These are phyloP conservation scores for Podochytrium sp. DNA, from an alignment of 192 early-diverging fungal genomes.

Conservation along the genomic window DNA sequence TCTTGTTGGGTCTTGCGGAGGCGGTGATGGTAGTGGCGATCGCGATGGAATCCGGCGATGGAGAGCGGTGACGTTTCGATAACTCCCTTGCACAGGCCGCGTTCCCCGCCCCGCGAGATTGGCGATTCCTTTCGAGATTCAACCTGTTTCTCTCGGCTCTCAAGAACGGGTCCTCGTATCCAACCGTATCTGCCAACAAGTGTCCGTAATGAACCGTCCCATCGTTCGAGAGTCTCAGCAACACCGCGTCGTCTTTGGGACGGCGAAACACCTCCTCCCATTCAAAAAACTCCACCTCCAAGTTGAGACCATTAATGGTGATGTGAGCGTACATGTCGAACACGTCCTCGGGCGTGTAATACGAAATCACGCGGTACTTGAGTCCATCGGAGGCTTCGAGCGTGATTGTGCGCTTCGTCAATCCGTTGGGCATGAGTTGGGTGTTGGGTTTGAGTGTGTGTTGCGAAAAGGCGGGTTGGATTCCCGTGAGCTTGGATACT, in stretches of 20 bases:
- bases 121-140: background rate
- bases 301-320: background rate
- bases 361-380: slow-evolving; percentile 1
- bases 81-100: too few relatives aligned
- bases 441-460: slow-evolving; percentile 8
- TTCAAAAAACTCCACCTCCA: background rate
- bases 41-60: too few relatives aligned
- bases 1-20: too few relatives aligned
- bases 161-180: background rate
- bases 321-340: background rate
- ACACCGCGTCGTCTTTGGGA: background rate
- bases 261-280: background rate
- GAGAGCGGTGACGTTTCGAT: too few relatives aligned
- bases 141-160: background rate
- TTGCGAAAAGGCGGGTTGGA: slow-evolving; percentile 7
- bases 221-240: background rate
- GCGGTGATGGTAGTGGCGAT: too few relatives aligned
- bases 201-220: background rate
- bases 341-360: background rate
- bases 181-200: background rate
- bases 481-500: background rate
- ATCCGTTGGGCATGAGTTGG: slow-evolving; percentile 1
- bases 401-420: slow-evolving; percentile 26
- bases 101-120: too few relatives aligned
- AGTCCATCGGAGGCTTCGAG: background rate